phyloP scores from a whole-genome alignment of 2,329 filamentous ascomycete species.

The Aspergillus fijiensis region DNA sequence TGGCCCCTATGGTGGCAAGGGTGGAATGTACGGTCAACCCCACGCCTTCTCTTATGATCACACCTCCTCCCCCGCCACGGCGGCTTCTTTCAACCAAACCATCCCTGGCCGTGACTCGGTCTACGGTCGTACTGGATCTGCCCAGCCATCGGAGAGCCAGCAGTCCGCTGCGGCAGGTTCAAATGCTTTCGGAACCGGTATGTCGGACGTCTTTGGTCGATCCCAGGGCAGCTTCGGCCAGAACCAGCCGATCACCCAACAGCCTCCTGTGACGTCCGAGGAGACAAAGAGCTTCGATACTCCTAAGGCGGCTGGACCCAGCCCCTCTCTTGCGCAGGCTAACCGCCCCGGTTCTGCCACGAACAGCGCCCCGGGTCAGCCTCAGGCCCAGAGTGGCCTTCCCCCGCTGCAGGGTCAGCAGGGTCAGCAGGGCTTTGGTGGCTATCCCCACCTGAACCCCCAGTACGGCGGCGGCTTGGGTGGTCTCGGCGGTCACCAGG shows the following conservation, averaged over 20 bases:
- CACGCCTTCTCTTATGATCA: constrained; percentile 66
- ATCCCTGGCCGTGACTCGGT: constrained; percentile 55
- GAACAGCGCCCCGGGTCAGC: constrained; percentile 57
- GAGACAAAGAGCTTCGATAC: constrained; percentile 61
- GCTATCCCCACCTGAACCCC: constrained; percentile 56
- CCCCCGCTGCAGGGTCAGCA: constrained; percentile 56
- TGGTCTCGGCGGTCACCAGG: constrained; percentile 44
- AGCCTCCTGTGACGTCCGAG: constrained; percentile 49
- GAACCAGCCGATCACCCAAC: constrained; percentile 54
- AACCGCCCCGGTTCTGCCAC: constrained; percentile 64
- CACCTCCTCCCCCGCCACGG: constrained; percentile 63
- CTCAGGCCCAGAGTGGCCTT: constrained; percentile 50
- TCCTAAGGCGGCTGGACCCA: constrained; percentile 58
- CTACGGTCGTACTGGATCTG: constrained; percentile 60
- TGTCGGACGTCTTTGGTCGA: constrained; percentile 61
- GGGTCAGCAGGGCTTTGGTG: constrained; percentile 56
- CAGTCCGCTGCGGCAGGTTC: constrained; percentile 51
- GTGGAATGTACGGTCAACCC: constrained; percentile 63
- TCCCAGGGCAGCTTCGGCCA: constrained; percentile 58
- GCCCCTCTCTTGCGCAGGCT: constrained; percentile 61
- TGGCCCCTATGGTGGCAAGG: constrained; percentile 55
- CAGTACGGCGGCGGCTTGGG: constrained; percentile 53
- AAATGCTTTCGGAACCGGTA: constrained; percentile 51
- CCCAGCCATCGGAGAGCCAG: constrained; percentile 56
- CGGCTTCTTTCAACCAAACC: constrained; percentile 46